Base-by-base conservation (phyloP, 495 filamentous ascomycete genomes). In the Melanomma pulvis-pyrius region DNA sequence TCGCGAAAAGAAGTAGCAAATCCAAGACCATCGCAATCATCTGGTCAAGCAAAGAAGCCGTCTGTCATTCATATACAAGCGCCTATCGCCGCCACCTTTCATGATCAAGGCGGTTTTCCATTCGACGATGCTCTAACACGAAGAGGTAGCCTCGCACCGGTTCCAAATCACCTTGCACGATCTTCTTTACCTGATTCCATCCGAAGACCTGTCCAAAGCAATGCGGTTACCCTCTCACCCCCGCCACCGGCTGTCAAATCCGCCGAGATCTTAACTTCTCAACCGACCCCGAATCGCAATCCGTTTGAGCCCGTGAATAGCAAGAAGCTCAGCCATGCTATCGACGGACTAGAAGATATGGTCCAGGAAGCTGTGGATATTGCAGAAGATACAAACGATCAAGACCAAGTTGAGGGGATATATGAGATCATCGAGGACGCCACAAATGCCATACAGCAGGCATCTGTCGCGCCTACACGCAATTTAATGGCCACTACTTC, bases 351-450 rank as follows among this genome's bases (percentile, higher is more conserved):
- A 0, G 75, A 76, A 59, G 61, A 75, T 56, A 39, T 78, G 36
- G 70, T 76, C 48, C 60, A 73, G 47, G 70, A 78, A 36, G 75
- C 75, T 13, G 53, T 72, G 25, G 19, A 63, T 13, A 66, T 74
- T 15, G 73, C 74, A 25, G 68, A 71, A 36, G 68, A 72, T 32
- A 70, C 73, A 1, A 59, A 59, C 26, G 50, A 74, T 32, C 61
- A 50, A 36, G 59, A 67, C 15, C 59, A 68, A 19, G 34, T 61
- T 5, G 63, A 71, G 9, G 74, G 76, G 47, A 71, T 75, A 1
- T 63, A 69, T n/a, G 49, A 70, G 21, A 74, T 78, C 13, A 73
- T 78, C 21, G 66, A 74, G 55, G 69, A 63, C 44, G 75, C 74
- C 1, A 67, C 70, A 2, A 56, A 66, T 21, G 69, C 73, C 1